Evolutionary conservation across 805 yeast genomes (phyloP), one percentile per base, ranked within the genome.

Genomic region (Blastobotrys robertii): DNA sequence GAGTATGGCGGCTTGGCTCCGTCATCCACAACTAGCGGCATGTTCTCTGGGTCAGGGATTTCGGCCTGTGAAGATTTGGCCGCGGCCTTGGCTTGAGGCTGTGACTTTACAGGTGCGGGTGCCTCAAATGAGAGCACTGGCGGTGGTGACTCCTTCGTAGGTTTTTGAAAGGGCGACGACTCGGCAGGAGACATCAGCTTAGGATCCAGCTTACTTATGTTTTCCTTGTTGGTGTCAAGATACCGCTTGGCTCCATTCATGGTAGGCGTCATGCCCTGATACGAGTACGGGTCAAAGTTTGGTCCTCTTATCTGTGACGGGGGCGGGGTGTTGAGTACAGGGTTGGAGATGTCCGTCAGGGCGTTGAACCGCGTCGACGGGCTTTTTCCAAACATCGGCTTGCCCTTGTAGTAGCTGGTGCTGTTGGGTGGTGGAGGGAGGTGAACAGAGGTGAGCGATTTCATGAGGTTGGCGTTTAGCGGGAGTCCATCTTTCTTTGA

Each of bases 1-100:
- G 96, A 85, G 60, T 79, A 88, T 0, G 95, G 95, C 1, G 98
- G 98, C 61, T 92, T 90, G 41, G 65, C 70, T 19, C 77, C 74
- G 8, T 79, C 76, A 51, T 79, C 78, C 25, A 52, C 49, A 8
- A 72, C 56, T 8, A 55, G 55, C 3, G 76, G 74, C 66, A 70
- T 57, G 25, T 53, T 44, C 25, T 43, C 34, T n/a, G 46, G 46
- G n/a, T 38, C 39, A 10, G 48, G 48, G 15, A 46, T 41, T 1
- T 36, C 41, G 10, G 30, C 15, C 28, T 38, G 39, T 13, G 32
- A 10, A 10, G 35, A 14, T 19, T 19, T 19, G 25, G 25, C 25
- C 25, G 25, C 25, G 13, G 40, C 14, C n/a, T 11, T 8, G 6
- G 4, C 22, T 12, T 22, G 30, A 22, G 14, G n/a, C 11, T 11